Percentiles rank a stretch among this genome's conserved stretches.
Conservation (phyloP, 257 asterid species). For the Orobanche coerulescens region DNA sequence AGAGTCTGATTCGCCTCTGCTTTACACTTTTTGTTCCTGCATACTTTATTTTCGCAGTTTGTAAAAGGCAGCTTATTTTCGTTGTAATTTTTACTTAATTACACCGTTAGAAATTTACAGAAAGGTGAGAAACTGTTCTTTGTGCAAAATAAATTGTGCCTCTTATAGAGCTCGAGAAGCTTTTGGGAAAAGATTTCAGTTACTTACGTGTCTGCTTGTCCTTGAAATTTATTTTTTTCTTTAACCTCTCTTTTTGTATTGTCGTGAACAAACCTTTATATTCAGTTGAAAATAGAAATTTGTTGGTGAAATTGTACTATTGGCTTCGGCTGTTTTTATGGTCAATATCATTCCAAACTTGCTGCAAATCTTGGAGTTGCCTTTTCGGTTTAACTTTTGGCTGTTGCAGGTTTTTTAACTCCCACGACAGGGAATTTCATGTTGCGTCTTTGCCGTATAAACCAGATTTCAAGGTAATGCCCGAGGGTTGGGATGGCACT, state of each 20-base stretch:
- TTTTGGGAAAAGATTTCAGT: background rate
- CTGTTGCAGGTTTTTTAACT: slow-evolving; percentile 55
- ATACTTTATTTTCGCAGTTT: no score
- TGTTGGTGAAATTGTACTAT: background rate
- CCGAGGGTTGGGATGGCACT: slow-evolving; percentile 99
- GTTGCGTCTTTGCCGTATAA: slow-evolving; percentile 86
- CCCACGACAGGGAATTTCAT: slow-evolving; percentile 88
- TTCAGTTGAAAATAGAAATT: background rate
- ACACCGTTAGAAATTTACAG: no score
- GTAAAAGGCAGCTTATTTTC: no score
- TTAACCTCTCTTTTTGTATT: background rate
- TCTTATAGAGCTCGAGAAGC: background rate
- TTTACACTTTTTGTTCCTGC: no score
- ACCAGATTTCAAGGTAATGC: slow-evolving; percentile 97
- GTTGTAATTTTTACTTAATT: no score
- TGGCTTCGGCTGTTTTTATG: background rate
- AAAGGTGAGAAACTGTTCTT: background rate
- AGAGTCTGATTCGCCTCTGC: no score
- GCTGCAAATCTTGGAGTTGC: background rate
- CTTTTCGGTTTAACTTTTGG: background rate
- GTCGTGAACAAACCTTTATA: background rate
- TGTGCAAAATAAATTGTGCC: slow-evolving; percentile 4
- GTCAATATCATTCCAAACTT: background rate
- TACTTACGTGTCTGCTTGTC: background rate
- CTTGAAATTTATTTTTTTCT: background rate